Conservation (phyloP, 2,329 filamentous ascomycete genomes). For the Claviceps maximensis region DNA sequence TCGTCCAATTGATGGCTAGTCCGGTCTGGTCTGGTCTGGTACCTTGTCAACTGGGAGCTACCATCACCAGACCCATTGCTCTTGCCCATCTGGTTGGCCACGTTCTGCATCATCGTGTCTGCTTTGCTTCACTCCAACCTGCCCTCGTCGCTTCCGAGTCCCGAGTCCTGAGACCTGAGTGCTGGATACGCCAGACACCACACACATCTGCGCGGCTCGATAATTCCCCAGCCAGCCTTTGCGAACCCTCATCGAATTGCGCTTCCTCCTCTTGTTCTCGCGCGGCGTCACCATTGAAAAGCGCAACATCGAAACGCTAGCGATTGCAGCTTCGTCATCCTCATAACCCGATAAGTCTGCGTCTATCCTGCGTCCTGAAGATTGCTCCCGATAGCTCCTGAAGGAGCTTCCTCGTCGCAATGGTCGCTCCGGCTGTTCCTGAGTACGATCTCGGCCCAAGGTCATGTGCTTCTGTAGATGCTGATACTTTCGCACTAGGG, state of each 20-base stretch:
- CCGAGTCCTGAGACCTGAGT: too few species aligned
- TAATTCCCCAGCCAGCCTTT: not conserved
- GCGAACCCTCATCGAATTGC: not conserved
- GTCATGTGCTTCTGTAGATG: not conserved
- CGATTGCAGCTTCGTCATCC: not conserved
- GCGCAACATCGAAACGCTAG: not conserved
- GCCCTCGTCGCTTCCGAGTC: not conserved
- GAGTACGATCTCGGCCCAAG: conserved; percentile 39
- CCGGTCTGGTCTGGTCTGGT: too few species aligned
- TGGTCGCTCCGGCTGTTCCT: conserved; percentile 63
- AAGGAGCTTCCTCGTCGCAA: conserved; percentile 26
- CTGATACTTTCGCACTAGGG: conserved; percentile 37
- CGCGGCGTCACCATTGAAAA: not conserved
- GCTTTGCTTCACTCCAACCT: not conserved
- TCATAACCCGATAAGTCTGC: not conserved
- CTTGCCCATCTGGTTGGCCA: not conserved
- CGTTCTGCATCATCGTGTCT: not conserved
- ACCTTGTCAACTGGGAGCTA: too few species aligned
- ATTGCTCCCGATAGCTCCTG: not conserved
- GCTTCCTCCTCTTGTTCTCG: not conserved
- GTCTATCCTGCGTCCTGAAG: not conserved
- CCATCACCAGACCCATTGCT: not conserved
- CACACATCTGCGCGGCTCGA: not conserved
- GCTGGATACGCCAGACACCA: not conserved
- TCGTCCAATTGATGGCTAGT: too few species aligned